Percentiles rank a stretch among this genome's conserved stretches.
Evolutionary conservation across 1,139 yeast species (phyloP).

Genomic region (Protomyces lactucae-debilis): DNA sequence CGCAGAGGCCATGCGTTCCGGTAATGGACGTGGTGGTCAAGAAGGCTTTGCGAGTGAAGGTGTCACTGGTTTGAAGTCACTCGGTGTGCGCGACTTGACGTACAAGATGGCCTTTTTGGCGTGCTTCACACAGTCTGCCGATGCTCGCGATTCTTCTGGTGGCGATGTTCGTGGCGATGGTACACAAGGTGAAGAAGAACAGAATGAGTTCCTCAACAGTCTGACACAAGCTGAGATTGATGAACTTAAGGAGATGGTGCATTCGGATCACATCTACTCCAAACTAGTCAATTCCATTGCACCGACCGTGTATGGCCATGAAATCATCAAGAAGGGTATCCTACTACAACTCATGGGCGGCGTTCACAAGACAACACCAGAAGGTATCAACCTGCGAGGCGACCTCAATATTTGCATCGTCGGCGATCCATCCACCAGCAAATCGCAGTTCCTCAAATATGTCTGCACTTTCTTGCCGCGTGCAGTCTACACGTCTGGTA

Average conservation of each 20-base stretch:
- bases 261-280: conserved; percentile 77
- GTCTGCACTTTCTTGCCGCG: conserved; percentile 90
- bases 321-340: conserved; percentile 86
- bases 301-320: conserved; percentile 97
- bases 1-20: conserved; percentile 75
- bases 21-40: conserved; percentile 55
- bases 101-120: conserved; percentile 89
- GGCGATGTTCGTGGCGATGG: conserved; percentile 48
- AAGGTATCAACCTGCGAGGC: conserved; percentile 93
- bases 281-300: conserved; percentile 86
- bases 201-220: conserved; percentile 72
- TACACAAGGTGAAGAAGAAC: conserved; percentile 52
- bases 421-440: conserved; percentile 98
- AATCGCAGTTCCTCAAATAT: conserved; percentile 91
- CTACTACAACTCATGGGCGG: conserved; percentile 88
- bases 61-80: conserved; percentile 73
- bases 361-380: conserved; percentile 89
- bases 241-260: conserved; percentile 86
- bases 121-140: conserved; percentile 61
- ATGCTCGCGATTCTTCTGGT: conserved; percentile 37
- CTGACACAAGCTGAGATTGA: conserved; percentile 77
- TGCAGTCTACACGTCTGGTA: conserved; percentile 95
- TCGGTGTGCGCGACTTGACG: conserved; percentile 92
- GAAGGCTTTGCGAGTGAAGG: conserved; percentile 65
- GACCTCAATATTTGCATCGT: conserved; percentile 95